Percentiles rank a stretch among this genome's conserved stretches.
Evolutionary conservation across 768 basidiomycete genomes (phyloP).

Genomic region (Neoboletus magnificus): DNA sequence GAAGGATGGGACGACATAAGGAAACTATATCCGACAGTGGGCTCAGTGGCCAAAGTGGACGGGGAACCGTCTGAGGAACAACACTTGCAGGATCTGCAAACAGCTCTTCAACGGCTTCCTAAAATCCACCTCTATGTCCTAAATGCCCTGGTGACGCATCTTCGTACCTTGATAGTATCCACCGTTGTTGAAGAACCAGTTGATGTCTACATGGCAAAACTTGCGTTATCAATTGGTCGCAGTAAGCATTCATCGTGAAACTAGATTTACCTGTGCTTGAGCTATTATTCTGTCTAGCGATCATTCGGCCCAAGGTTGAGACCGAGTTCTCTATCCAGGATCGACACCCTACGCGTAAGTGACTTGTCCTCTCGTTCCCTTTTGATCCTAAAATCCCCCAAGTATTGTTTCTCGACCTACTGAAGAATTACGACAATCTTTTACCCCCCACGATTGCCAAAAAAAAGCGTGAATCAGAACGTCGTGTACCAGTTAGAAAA

Average conservation of each 20-base stretch:
- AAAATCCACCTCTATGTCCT: constrained; percentile 79
- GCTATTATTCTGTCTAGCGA: constrained; percentile 41
- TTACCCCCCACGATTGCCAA: constrained; percentile 79
- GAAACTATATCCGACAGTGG: constrained; percentile 79
- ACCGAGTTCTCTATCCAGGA: constrained; percentile 87
- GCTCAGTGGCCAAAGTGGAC: constrained; percentile 46
- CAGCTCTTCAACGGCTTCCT: constrained; percentile 66
- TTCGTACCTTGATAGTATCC: constrained; percentile 63
- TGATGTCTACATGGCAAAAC: constrained; percentile 82
- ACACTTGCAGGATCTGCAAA: constrained; percentile 57
- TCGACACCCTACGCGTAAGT: constrained; percentile 75
- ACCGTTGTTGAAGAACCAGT: constrained; percentile 70
- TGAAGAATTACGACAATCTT: constrained; percentile 69
- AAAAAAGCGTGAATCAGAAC: constrained; percentile 86
- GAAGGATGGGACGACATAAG: constrained; percentile 92
- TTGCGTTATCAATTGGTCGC: constrained; percentile 83
- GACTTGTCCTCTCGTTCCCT: neutral
- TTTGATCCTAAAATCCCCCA: neutral
- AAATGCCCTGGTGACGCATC: constrained; percentile 72
- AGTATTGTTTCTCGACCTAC: constrained; percentile 84
- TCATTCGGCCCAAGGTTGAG: constrained; percentile 80
- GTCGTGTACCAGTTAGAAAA: constrained; percentile 78
- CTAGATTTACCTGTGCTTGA: neutral
- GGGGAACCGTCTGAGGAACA: constrained; percentile 54
- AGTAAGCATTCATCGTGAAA: constrained; percentile 46